Percentiles rank a stretch among this genome's conserved stretches.
Conservation (phyloP, 1,284 basidiomycete species). For the Cryptococcus sp. region DNA sequence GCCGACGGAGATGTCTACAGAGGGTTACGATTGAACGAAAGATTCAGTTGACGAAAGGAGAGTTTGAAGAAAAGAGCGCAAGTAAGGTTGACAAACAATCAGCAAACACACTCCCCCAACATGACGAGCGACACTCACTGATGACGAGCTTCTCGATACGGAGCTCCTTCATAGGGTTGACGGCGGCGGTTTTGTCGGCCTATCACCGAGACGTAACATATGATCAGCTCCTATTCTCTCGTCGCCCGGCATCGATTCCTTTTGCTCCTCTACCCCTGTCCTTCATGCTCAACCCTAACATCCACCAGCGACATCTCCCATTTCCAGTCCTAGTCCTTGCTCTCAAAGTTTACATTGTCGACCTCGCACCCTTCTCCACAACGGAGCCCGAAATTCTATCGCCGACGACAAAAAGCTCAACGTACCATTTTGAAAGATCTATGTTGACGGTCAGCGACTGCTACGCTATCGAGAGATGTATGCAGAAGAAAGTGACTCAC, state of each 20-base stretch:
- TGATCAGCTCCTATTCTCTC: constrained; percentile 11
- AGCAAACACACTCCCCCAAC: neutral
- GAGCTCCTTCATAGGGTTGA: constrained; percentile 94
- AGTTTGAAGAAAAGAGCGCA: neutral
- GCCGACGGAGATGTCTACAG: constrained; percentile 95
- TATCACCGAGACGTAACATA: constrained; percentile 47
- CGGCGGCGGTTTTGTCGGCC: constrained; percentile 88
- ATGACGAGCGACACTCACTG: constrained; percentile 67
- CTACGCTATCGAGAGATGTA: neutral
- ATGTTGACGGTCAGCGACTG: constrained; percentile 7
- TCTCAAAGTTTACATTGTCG: neutral
- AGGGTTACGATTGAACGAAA: neutral
- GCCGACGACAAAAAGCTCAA: neutral
- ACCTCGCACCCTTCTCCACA: neutral
- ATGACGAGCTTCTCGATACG: constrained; percentile 99
- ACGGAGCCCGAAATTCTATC: neutral
- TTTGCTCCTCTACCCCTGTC: neutral
- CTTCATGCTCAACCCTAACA: neutral
- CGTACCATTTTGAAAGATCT: constrained; percentile 32
- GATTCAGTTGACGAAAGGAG: neutral
- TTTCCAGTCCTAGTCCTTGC: neutral
- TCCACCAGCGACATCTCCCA: too few species aligned
- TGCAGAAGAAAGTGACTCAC: constrained; percentile 13
- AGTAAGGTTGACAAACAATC: neutral
- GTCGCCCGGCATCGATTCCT: neutral